Conservation (phyloP, 768 basidiomycete genomes). For the Kwoniella mangroviensis region DNA sequence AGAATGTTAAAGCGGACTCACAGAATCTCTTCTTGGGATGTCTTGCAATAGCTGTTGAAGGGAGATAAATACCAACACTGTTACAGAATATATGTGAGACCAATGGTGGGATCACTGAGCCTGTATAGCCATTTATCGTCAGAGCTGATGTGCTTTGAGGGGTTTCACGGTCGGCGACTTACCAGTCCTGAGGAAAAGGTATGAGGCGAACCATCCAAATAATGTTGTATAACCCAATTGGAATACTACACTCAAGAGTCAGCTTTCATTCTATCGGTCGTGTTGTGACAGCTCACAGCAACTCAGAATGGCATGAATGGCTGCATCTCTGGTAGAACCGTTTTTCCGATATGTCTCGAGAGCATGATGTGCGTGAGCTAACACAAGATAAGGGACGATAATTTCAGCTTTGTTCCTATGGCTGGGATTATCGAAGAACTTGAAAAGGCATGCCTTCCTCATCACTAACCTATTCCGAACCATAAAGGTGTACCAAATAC, state of each 20-base stretch:
- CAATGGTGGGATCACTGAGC: conserved; percentile 75
- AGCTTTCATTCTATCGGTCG: not conserved
- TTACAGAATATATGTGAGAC: conserved; percentile 91
- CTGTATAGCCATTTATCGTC: conserved; percentile 28
- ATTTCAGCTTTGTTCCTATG: not conserved
- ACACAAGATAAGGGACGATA: not conserved
- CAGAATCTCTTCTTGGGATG: conserved; percentile 65
- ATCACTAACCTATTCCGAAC: conserved; percentile 78
- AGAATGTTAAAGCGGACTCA: conserved; percentile 55
- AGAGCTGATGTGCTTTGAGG: too few relatives aligned
- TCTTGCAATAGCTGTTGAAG: conserved; percentile 64
- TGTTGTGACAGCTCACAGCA: conserved; percentile 55
- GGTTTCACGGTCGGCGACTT: conserved; percentile 5
- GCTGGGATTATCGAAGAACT: not conserved
- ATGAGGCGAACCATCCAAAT: conserved; percentile 87
- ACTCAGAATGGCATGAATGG: conserved; percentile 63
- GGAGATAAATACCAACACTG: conserved; percentile 84
- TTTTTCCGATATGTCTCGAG: conserved; percentile 79
- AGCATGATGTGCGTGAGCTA: conserved; percentile 91
- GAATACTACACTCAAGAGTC: conserved; percentile 66
- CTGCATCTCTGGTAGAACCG: conserved; percentile 71
- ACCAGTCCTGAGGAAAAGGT: conserved; percentile 82
- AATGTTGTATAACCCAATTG: conserved; percentile 89
- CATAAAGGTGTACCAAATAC: conserved; percentile 80
- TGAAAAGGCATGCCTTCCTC: too few relatives aligned